phyloP scores from a whole-genome alignment of 768 basidiomycete species.

The Boletus huronensis region DNA sequence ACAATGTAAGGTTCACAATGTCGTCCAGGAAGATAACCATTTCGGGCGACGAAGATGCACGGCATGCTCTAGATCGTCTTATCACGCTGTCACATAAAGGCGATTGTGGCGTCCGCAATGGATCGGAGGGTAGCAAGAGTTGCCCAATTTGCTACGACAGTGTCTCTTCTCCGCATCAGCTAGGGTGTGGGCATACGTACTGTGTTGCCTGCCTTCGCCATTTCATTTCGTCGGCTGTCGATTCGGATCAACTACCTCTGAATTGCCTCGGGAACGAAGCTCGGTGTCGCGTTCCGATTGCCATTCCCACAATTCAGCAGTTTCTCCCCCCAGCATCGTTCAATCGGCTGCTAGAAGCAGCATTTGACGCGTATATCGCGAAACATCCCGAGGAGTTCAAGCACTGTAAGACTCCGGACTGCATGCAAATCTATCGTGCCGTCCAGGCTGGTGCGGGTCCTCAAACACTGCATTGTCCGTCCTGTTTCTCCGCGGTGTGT shows the following conservation, averaged over 20 bases:
- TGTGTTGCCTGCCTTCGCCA: slow-evolving; percentile 58
- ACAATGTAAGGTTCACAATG: slow-evolving; percentile 47
- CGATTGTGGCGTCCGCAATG: not conserved
- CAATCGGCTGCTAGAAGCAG: slow-evolving; percentile 50
- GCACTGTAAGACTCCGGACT: slow-evolving; percentile 79
- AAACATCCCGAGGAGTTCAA: slow-evolving; percentile 57
- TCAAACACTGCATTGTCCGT: slow-evolving; percentile 55
- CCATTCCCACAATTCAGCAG: slow-evolving; percentile 48
- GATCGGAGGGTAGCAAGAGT: slow-evolving; percentile 7
- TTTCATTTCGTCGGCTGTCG: slow-evolving; percentile 55
- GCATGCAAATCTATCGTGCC: slow-evolving; percentile 65
- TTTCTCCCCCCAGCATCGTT: slow-evolving; percentile 52
- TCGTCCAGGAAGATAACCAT: slow-evolving; percentile 43
- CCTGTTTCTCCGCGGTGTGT: slow-evolving; percentile 65
- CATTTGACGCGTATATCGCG: slow-evolving; percentile 56
- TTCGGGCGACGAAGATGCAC: slow-evolving; percentile 55
- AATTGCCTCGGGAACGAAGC: slow-evolving; percentile 65
- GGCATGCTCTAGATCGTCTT: slow-evolving; percentile 42
- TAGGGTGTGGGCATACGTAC: slow-evolving; percentile 65
- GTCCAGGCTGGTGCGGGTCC: slow-evolving; percentile 37
- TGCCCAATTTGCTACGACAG: slow-evolving; percentile 57
- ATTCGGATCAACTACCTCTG: slow-evolving; percentile 59
- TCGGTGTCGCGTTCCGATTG: slow-evolving; percentile 50
- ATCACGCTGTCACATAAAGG: slow-evolving; percentile 40
- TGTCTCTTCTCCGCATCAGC: slow-evolving; percentile 40